A percentile compares a stretch with the other conserved stretches of the same genome.
Conservation (phyloP, 768 basidiomycete species). For the Collybia nuda region DNA sequence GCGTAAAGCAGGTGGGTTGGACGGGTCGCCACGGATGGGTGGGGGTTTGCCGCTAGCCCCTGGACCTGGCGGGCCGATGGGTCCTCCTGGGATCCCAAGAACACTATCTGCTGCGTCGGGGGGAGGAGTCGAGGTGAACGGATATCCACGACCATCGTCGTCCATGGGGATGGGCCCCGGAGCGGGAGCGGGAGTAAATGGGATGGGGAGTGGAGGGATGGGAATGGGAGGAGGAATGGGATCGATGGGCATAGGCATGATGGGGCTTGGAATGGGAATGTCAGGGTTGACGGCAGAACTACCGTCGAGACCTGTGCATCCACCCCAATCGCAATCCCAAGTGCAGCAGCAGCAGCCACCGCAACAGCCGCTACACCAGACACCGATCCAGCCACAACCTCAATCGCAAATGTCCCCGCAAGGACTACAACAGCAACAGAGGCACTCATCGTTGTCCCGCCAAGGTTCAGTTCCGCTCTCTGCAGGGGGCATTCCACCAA, state of each 20-base stretch:
- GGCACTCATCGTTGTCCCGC: conserved; percentile 8
- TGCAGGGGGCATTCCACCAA: conserved; percentile 5
- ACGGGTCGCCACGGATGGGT: conserved; percentile 18
- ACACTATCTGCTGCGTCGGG: conserved; percentile 11
- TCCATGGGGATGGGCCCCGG: neutral
- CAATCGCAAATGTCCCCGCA: neutral
- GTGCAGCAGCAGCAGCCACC: conserved; percentile 3
- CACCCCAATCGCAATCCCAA: neutral
- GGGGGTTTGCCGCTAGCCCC: conserved; percentile 1
- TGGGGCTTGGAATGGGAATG: conserved; percentile 7
- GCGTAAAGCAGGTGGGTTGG: conserved; percentile 21
- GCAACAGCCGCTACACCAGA: neutral
- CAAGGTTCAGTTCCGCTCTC: conserved; percentile 5
- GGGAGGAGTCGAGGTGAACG: conserved; percentile 11
- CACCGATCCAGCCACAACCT: neutral
- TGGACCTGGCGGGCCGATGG: conserved; percentile 14
- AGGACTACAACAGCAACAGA: conserved; percentile 2
- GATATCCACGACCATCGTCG: conserved; percentile 2
- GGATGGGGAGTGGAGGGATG: conserved; percentile 5
- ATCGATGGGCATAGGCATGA: neutral
- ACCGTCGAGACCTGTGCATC: conserved; percentile 3
- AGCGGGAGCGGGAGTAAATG: neutral
- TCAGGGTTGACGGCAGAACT: conserved; percentile 10
- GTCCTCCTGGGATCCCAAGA: conserved; percentile 19
- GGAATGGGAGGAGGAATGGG: conserved; percentile 10